A percentile compares a stretch with the other conserved stretches of the same genome.
Conservation (phyloP, 2,329 filamentous ascomycete species). For the Colletotrichum musae region DNA sequence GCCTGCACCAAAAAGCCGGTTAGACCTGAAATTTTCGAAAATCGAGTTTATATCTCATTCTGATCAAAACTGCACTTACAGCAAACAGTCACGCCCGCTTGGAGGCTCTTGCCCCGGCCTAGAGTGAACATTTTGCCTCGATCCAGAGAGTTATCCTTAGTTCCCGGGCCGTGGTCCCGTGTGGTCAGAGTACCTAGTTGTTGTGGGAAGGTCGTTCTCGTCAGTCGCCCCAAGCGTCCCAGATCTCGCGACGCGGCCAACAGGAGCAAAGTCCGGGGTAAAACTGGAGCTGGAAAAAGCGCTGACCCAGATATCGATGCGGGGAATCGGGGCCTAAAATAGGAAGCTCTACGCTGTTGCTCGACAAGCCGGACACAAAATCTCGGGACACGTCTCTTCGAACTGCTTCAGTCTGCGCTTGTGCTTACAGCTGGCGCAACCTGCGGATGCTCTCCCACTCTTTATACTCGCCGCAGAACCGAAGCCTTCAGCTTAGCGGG, state of each 20-base stretch:
- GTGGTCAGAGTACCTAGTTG: too few species aligned
- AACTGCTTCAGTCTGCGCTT: background rate
- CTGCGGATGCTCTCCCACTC: background rate
- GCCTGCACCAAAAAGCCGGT: too few species aligned
- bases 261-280: background rate
- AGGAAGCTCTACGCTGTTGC: background rate
- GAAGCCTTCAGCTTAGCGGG: background rate
- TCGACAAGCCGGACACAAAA: too few species aligned
- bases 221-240: background rate
- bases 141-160: too few species aligned
- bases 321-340: constrained; percentile 6
- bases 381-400: background rate
- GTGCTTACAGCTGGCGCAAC: background rate
- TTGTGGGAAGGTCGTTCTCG: background rate
- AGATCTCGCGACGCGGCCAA: background rate
- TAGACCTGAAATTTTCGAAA: too few species aligned
- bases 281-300: background rate
- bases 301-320: background rate
- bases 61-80: background rate
- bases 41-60: too few species aligned
- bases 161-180: too few species aligned
- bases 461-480: constrained; percentile 1
- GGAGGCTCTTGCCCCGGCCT: constrained; percentile 23
- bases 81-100: constrained; percentile 24
- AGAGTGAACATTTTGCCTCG: constrained; percentile 23